These are phyloP conservation scores for Blastobotrys robertii DNA, from an alignment of 805 yeast genomes.

Conservation along the genomic window DNA sequence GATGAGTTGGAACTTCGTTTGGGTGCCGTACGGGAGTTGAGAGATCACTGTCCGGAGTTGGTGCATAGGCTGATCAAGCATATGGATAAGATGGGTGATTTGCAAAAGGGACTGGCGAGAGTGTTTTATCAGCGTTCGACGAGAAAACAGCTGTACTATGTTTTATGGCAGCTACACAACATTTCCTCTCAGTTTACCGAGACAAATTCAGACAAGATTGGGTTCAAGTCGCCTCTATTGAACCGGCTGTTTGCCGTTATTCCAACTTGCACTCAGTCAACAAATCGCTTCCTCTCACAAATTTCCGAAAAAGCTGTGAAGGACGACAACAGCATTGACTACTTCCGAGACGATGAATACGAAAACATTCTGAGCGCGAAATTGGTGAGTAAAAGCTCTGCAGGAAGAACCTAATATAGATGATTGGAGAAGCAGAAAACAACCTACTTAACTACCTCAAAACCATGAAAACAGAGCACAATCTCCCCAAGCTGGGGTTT, in stretches of 20 bases:
- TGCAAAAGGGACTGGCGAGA: conserved; percentile 47
- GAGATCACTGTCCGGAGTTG: conserved; percentile 5
- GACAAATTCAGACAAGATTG: conserved; percentile 16
- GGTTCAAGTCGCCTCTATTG: conserved; percentile 30
- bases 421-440: conserved; percentile 28
- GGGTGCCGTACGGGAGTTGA: conserved; percentile 39
- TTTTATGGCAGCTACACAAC: conserved; percentile 38
- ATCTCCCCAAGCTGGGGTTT: conserved; percentile 49
- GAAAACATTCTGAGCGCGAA: conserved; percentile 1
- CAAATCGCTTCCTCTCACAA: conserved; percentile 15
- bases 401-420: no score
- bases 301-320: no score
- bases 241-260: conserved; percentile 32
- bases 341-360: conserved; percentile 9
- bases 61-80: conserved; percentile 3
- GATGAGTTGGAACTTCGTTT: conserved; percentile 49
- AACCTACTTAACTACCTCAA: conserved; percentile 45
- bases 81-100: conserved; percentile 34
- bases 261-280: conserved; percentile 21
- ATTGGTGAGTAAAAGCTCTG: conserved; percentile 24
- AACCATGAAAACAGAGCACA: conserved; percentile 35
- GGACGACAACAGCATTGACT: conserved; percentile 7
- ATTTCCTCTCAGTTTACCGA: conserved; percentile 19
- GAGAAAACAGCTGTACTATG: conserved; percentile 49
- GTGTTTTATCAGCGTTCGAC: conserved; percentile 51